phyloP scores from a whole-genome alignment of 176 grass and related monocot genomes.

The Calamus simplicifolius region DNA sequence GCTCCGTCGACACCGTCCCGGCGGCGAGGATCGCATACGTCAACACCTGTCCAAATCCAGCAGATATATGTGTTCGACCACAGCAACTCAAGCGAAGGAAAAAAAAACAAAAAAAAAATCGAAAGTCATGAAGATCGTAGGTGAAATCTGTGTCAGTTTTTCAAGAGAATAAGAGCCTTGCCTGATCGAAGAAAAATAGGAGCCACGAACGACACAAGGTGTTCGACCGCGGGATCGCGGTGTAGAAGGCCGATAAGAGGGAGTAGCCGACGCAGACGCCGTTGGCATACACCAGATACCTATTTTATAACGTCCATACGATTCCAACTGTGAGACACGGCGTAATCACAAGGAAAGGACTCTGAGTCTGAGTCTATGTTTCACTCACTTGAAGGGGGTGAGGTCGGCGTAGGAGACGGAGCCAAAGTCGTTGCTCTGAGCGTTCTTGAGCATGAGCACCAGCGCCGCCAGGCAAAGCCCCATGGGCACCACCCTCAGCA shows the following conservation, averaged over 20 bases:
- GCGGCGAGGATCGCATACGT: slow-evolving; percentile 80
- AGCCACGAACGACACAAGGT: slow-evolving; percentile 56
- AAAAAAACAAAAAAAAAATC: not conserved
- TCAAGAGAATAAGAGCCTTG: not conserved
- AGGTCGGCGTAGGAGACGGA: slow-evolving; percentile 77
- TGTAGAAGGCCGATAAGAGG: slow-evolving; percentile 58
- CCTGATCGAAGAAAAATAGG: slow-evolving; percentile 92
- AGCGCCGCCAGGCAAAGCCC: slow-evolving; percentile 76
- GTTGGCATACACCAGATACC: slow-evolving; percentile 81
- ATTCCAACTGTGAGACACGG: too few relatives aligned
- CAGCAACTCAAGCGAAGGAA: not conserved
- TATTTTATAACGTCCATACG: slow-evolving; percentile 5
- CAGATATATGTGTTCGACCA: not conserved
- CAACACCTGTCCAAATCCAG: slow-evolving; percentile 34
- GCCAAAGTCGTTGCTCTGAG: slow-evolving; percentile 73
- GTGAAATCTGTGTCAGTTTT: not conserved
- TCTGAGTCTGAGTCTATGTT: too few relatives aligned
- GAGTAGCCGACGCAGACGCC: slow-evolving; percentile 81
- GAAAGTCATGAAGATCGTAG: not conserved
- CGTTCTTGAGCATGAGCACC: slow-evolving; percentile 66
- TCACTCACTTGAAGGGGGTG: slow-evolving; percentile 58
- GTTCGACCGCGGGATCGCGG: slow-evolving; percentile 35
- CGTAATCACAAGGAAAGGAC: too few relatives aligned
- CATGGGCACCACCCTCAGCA: slow-evolving; percentile 61
- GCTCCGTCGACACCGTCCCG: slow-evolving; percentile 57